These are phyloP conservation scores for Backusella morwellensis DNA, from an alignment of 192 early-diverging fungal genomes.

Conservation along the genomic window DNA sequence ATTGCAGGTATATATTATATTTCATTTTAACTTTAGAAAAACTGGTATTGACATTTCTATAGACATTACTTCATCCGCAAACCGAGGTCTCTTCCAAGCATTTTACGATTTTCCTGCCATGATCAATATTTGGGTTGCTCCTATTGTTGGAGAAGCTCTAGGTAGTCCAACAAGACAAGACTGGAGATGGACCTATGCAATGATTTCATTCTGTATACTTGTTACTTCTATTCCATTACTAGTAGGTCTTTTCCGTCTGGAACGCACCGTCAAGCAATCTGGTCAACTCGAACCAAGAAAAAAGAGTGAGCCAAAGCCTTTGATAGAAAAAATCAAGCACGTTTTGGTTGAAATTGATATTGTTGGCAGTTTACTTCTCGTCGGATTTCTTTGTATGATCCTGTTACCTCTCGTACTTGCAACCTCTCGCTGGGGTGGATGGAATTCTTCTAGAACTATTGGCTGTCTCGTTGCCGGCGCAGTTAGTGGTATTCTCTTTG, in stretches of 20 bases:
- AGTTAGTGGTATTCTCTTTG: conserved; percentile 2
- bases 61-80: conserved; percentile 19
- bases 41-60: neutral
- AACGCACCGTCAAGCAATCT: neutral
- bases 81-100: conserved; percentile 21
- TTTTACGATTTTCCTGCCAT: conserved; percentile 17
- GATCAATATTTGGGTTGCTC: conserved; percentile 23
- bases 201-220: conserved; percentile 18
- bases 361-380: conserved; percentile 17
- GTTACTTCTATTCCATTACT: conserved; percentile 13
- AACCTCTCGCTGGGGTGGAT: conserved; percentile 14
- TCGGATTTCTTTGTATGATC: conserved; percentile 14
- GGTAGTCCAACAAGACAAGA: neutral
- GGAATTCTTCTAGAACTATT: conserved; percentile 19
- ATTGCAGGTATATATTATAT: conserved; percentile 7
- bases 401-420: conserved; percentile 26
- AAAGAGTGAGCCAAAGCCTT: conserved; percentile 5
- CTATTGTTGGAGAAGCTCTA: conserved; percentile 24
- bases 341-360: conserved; percentile 3
- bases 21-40: neutral
- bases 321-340: neutral
- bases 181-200: conserved; percentile 28
- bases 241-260: neutral
- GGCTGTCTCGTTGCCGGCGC: conserved; percentile 16
- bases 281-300: neutral